These are phyloP conservation scores for Aspergillus funiculosus DNA, from an alignment of 495 filamentous ascomycete species.

Conservation along the genomic window DNA sequence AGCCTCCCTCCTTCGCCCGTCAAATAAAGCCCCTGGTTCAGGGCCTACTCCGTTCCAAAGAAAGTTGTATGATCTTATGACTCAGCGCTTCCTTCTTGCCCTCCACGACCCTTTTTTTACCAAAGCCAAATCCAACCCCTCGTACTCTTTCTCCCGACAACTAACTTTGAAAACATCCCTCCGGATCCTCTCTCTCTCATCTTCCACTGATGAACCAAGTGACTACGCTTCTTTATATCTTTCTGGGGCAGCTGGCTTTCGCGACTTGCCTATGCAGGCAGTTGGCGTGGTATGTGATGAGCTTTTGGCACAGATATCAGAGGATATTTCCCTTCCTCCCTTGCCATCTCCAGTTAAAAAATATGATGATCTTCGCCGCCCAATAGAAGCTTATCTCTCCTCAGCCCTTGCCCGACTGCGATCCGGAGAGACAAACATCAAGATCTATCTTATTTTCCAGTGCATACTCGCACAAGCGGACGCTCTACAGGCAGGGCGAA, in stretches of 20 bases:
- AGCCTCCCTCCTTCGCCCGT: background rate
- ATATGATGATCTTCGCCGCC: background rate
- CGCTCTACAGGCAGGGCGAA: background rate
- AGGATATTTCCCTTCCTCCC: background rate
- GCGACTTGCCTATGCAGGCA: background rate
- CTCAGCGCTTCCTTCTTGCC: constrained; percentile 44
- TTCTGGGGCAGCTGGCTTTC: background rate
- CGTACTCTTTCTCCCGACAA: constrained; percentile 6
- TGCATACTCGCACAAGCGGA: background rate
- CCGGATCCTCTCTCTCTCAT: background rate
- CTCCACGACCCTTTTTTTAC: constrained; percentile 44
- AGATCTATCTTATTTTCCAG: background rate
- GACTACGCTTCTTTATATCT: background rate
- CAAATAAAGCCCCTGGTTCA: background rate
- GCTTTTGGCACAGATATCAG: background rate
- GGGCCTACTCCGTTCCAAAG: constrained; percentile 25
- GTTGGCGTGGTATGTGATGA: background rate
- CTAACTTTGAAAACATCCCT: constrained; percentile 1
- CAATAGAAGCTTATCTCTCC: background rate
- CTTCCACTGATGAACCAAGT: background rate
- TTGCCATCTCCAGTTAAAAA: background rate
- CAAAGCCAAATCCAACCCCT: constrained; percentile 22
- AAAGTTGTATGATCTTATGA: constrained; percentile 27
- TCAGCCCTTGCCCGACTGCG: background rate
- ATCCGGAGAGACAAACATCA: background rate